Evolutionary conservation across 23 red algal genomes (phyloP).

Genomic region (Gracilaria caudata): DNA sequence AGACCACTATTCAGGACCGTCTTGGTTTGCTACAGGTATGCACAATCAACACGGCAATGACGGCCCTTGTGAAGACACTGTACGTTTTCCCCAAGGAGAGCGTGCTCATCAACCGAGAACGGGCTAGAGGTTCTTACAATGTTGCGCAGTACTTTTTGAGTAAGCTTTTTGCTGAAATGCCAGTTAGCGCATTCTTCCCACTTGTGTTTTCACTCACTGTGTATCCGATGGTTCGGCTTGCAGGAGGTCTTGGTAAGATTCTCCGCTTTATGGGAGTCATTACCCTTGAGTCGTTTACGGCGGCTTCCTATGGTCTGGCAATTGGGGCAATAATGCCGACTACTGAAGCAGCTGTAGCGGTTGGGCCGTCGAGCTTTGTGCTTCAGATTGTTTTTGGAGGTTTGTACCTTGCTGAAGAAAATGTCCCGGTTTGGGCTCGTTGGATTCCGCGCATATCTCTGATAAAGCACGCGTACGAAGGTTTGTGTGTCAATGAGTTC

Average conservation of each 20-base stretch:
- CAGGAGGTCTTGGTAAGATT: conserved; percentile 44
- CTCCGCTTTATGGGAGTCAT: conserved; percentile 67
- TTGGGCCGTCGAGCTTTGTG: conserved; percentile 84
- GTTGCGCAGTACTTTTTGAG: conserved; percentile 79
- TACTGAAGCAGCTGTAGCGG: conserved; percentile 81
- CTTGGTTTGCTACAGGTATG: conserved; percentile 92
- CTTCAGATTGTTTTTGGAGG: conserved; percentile 93
- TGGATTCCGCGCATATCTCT: conserved; percentile 85
- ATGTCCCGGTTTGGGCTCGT: conserved; percentile 64
- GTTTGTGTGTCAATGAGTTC: conserved; percentile 83
- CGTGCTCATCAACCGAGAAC: conserved; percentile 81
- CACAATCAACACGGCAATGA: conserved; percentile 90
- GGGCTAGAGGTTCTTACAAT: conserved; percentile 83
- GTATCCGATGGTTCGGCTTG: conserved; percentile 82
- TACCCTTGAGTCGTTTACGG: conserved; percentile 87
- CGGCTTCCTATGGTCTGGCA: conserved; percentile 73
- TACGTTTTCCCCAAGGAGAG: conserved; percentile 84
- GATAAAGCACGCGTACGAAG: conserved; percentile 87
- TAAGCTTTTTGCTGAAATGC: conserved; percentile 90
- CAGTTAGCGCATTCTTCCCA: conserved; percentile 81
- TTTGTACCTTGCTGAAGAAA: conserved; percentile 68
- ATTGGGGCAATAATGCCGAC: conserved; percentile 82
- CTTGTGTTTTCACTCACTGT: conserved; percentile 79
- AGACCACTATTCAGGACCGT: conserved; percentile 74
- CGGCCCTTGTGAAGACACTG: conserved; percentile 84